phyloP scores from a whole-genome alignment of 176 grass and related monocot species.

The Otatea glauca region DNA sequence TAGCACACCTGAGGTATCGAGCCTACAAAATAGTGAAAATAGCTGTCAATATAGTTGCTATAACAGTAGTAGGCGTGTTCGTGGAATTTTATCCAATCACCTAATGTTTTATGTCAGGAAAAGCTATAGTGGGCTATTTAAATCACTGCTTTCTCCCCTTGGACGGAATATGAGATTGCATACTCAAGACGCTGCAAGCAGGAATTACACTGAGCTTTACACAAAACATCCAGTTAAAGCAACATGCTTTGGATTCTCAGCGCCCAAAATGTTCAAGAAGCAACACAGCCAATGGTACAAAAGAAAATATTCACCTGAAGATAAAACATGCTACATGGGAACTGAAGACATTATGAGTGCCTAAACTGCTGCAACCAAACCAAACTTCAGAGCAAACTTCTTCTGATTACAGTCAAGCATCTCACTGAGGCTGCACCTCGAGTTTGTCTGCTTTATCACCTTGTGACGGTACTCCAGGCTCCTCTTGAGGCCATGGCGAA shows the following conservation, averaged over 20 bases:
- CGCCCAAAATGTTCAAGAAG: constrained; percentile 30
- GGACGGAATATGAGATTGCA: neutral
- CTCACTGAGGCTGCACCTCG: constrained; percentile 80
- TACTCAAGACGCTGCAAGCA: constrained; percentile 21
- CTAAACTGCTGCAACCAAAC: constrained; percentile 55
- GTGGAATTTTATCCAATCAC: too few species aligned
- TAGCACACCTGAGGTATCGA: too few species aligned
- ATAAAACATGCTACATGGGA: constrained; percentile 44
- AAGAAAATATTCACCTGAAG: constrained; percentile 35
- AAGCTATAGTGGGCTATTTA: too few species aligned
- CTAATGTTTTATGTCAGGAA: too few species aligned
- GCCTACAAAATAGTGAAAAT: too few species aligned
- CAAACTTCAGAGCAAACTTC: constrained; percentile 83
- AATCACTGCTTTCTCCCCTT: neutral
- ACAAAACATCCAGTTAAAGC: constrained; percentile 31
- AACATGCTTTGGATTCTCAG: constrained; percentile 42
- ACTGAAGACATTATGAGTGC: constrained; percentile 35
- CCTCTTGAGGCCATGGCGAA: constrained; percentile 83
- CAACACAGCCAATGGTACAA: constrained; percentile 39
- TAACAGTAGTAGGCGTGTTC: too few species aligned
- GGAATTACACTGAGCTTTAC: constrained; percentile 4
- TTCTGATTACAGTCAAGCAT: constrained; percentile 90
- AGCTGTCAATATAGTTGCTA: too few species aligned
- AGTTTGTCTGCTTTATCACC: constrained; percentile 69
- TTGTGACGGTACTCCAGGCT: constrained; percentile 88